These are phyloP conservation scores for Ophiostoma piceae DNA, from an alignment of 2,329 filamentous ascomycete genomes.

Conservation along the genomic window DNA sequence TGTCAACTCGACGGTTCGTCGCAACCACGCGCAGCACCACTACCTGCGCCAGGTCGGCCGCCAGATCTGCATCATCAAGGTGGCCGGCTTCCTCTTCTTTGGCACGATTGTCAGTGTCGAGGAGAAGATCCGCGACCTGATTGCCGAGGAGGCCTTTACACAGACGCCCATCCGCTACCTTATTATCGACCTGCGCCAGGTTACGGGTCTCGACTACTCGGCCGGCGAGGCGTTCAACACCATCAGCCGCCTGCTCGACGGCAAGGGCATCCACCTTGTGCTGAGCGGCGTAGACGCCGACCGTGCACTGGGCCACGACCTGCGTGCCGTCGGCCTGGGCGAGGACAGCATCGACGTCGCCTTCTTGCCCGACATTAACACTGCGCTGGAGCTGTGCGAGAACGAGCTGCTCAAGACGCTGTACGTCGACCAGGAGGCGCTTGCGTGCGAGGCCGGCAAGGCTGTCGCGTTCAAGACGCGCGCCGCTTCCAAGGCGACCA, in stretches of 20 bases:
- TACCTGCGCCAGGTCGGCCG: constrained; percentile 80
- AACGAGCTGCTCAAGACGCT: constrained; percentile 84
- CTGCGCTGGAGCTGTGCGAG: constrained; percentile 87
- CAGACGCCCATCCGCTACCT: constrained; percentile 80
- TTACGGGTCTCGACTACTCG: constrained; percentile 91
- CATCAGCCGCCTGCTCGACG: constrained; percentile 75
- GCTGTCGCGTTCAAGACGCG: not conserved
- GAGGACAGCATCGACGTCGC: constrained; percentile 67
- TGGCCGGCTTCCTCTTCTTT: constrained; percentile 95
- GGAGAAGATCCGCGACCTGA: constrained; percentile 72
- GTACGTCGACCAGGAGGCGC: constrained; percentile 63
- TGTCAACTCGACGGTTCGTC: constrained; percentile 84
- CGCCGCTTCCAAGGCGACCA: not conserved
- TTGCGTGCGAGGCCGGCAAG: constrained; percentile 34
- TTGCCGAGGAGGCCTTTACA: constrained; percentile 75
- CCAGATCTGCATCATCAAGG: constrained; percentile 86
- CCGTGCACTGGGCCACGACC: constrained; percentile 67
- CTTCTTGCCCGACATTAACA: constrained; percentile 85
- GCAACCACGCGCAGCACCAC: constrained; percentile 81
- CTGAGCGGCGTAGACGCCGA: constrained; percentile 76
- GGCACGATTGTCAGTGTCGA: constrained; percentile 96
- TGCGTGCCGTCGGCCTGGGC: constrained; percentile 78
- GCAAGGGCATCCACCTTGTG: constrained; percentile 72
- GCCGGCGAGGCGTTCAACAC: constrained; percentile 92
- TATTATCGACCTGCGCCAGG: constrained; percentile 80